These are phyloP conservation scores for Bipolaris gigantea DNA, from an alignment of 2,329 filamentous ascomycete species.

Conservation along the genomic window DNA sequence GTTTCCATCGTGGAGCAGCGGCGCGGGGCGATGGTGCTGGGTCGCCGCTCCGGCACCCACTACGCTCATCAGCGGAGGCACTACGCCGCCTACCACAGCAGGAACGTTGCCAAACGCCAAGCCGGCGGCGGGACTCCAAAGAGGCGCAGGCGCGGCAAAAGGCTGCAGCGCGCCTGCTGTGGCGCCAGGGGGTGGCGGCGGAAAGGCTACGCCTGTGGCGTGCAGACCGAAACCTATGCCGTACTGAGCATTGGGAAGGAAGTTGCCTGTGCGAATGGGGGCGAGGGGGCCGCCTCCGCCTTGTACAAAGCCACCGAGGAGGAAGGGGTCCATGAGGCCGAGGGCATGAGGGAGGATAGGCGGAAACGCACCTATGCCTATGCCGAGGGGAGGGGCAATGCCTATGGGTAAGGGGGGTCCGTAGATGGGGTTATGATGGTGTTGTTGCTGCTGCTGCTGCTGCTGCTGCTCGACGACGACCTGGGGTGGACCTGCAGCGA, in stretches of 20 bases:
- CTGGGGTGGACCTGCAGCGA: slow-evolving; percentile 3
- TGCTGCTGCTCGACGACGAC: slow-evolving; percentile 29
- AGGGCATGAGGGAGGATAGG: slow-evolving; percentile 19
- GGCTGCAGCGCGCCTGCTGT: slow-evolving; percentile 24
- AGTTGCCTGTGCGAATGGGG: slow-evolving; percentile 27
- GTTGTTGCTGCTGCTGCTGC: slow-evolving; percentile 29
- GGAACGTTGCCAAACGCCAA: slow-evolving; percentile 31
- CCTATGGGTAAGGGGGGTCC: slow-evolving; percentile 26
- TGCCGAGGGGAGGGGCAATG: slow-evolving; percentile 17
- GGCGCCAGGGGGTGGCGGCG: slow-evolving; percentile 30
- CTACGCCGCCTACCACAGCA: slow-evolving; percentile 6
- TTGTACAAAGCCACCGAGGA: slow-evolving; percentile 9
- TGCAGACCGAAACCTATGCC: slow-evolving; percentile 35
- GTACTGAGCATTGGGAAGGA: slow-evolving; percentile 28
- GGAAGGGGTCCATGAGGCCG: slow-evolving; percentile 27
- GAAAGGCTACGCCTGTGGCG: slow-evolving; percentile 25
- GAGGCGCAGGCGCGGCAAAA: slow-evolving; percentile 29
- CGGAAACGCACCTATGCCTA: slow-evolving; percentile 32
- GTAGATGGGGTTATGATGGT: slow-evolving; percentile 30
- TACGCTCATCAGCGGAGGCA: slow-evolving; percentile 18
- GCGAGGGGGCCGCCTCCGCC: slow-evolving; percentile 28
- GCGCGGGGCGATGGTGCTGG: slow-evolving; percentile 25
- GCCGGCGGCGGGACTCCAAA: slow-evolving; percentile 22
- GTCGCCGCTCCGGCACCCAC: slow-evolving; percentile 15
- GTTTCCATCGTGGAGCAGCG: slow-evolving; percentile 28